phyloP scores from a whole-genome alignment of 164 flowering plant genomes.

The Vitis amurensis region DNA sequence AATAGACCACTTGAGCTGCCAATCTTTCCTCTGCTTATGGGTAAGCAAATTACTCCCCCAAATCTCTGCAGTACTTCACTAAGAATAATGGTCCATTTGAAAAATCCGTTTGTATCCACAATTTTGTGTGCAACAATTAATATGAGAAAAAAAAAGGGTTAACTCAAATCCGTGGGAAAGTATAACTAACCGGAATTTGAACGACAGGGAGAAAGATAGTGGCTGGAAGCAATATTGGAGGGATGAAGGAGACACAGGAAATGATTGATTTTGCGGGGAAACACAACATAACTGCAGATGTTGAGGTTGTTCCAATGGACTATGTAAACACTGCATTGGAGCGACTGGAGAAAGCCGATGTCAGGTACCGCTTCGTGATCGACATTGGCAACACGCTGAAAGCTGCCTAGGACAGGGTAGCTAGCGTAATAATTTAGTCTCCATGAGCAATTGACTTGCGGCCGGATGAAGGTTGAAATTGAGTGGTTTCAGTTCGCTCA shows the following conservation, averaged over 20 bases:
- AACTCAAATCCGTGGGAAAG: neutral
- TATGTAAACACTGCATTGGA: constrained; percentile 50
- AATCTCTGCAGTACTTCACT: neutral
- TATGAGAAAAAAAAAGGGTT: neutral
- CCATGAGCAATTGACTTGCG: too few species aligned
- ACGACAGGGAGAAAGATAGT: constrained; percentile 36
- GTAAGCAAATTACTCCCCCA: constrained; percentile 23
- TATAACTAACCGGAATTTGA: neutral
- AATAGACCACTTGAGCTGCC: constrained; percentile 49
- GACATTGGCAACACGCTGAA: constrained; percentile 39
- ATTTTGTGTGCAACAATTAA: neutral
- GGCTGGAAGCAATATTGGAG: constrained; percentile 38
- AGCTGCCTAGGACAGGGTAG: neutral
- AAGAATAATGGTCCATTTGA: too few species aligned
- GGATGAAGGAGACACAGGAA: constrained; percentile 46
- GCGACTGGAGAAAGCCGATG: constrained; percentile 40
- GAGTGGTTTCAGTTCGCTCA: too few species aligned
- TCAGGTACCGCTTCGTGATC: constrained; percentile 42
- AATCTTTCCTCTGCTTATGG: constrained; percentile 36
- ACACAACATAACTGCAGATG: constrained; percentile 34
- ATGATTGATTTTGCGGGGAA: constrained; percentile 43
- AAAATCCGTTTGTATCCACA: neutral
- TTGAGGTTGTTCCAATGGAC: constrained; percentile 44
- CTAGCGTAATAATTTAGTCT: too few species aligned
- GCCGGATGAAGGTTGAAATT: too few species aligned